Evolutionary conservation across 2,329 filamentous ascomycete species (phyloP).

Genomic region (Xylariales sp.): DNA sequence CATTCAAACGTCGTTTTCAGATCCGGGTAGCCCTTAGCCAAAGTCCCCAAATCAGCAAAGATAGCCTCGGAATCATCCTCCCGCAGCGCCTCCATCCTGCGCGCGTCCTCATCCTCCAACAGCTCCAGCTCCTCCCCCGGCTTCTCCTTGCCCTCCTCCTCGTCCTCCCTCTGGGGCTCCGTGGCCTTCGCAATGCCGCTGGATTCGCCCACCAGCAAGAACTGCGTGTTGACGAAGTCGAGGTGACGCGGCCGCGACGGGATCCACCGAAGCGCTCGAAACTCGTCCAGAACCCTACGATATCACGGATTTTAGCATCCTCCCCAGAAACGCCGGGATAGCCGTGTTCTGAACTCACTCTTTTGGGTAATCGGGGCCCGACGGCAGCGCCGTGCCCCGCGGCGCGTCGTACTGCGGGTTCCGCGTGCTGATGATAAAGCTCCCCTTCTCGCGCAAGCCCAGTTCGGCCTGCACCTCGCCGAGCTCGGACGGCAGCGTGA

Average conservation of each 20-base stretch:
- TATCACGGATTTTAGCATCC: conserved; percentile 12
- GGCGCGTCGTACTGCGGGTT: conserved; percentile 80
- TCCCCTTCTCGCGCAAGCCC: conserved; percentile 76
- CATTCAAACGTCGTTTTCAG: conserved; percentile 67
- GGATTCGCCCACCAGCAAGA: conserved; percentile 81
- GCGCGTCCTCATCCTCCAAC: conserved; percentile 79
- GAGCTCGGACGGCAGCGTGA: conserved; percentile 77
- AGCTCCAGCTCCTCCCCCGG: conserved; percentile 78
- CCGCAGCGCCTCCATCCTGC: conserved; percentile 68
- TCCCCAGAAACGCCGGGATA: background rate
- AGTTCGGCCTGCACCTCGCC: conserved; percentile 80
- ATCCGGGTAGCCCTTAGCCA: conserved; percentile 71
- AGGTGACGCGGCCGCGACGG: conserved; percentile 79
- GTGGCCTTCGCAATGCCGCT: conserved; percentile 67
- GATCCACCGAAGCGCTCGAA: conserved; percentile 78
- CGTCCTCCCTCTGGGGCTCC: conserved; percentile 65
- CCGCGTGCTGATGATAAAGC: conserved; percentile 82
- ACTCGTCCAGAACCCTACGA: conserved; percentile 74
- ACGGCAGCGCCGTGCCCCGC: conserved; percentile 69
- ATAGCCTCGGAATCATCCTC: conserved; percentile 59
- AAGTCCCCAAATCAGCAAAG: conserved; percentile 59
- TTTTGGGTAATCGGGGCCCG: conserved; percentile 76
- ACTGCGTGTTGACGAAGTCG: conserved; percentile 78
- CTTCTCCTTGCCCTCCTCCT: conserved; percentile 70
- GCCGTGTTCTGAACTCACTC: conserved; percentile 60